phyloP scores from a whole-genome alignment of 495 filamentous ascomycete species.

The Trichoderma asperelloides region DNA sequence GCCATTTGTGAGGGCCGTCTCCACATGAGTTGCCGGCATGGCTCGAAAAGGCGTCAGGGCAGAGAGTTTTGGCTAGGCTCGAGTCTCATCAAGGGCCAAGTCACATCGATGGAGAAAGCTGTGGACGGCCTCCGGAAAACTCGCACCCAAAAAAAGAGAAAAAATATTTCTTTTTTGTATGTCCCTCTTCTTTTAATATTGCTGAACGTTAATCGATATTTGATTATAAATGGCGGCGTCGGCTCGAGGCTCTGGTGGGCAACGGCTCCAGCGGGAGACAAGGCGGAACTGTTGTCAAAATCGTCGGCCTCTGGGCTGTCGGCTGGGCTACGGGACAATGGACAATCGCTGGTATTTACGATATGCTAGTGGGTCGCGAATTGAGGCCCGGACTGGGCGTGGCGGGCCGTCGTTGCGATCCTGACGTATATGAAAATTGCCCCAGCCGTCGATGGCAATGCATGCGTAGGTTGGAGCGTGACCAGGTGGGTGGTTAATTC shows the following conservation, averaged over 20 bases:
- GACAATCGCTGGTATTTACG: neutral
- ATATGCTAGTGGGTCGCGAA: neutral
- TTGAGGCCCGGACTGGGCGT: neutral
- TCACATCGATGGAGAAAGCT: neutral
- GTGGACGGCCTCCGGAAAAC: no score
- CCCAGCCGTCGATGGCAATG: neutral
- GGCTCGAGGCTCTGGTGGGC: neutral
- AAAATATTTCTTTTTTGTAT: no score
- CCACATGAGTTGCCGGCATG: conserved; percentile 19
- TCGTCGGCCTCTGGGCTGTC: neutral
- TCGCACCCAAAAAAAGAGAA: neutral
- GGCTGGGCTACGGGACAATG: neutral
- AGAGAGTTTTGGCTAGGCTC: conserved; percentile 8
- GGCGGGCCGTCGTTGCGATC: neutral
- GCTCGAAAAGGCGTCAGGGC: conserved; percentile 14
- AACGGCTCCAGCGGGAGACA: neutral
- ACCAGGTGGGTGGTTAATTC: conserved; percentile 7
- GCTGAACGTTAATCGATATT: neutral
- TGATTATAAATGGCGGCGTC: neutral
- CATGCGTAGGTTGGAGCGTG: neutral
- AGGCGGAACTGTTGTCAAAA: neutral
- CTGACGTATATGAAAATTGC: neutral
- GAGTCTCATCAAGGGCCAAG: conserved; percentile 6
- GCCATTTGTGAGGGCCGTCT: conserved; percentile 23
- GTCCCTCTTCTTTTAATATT: neutral